Base-by-base conservation (phyloP, 2,329 filamentous ascomycete genomes). In the Beauveria sp. region DNA sequence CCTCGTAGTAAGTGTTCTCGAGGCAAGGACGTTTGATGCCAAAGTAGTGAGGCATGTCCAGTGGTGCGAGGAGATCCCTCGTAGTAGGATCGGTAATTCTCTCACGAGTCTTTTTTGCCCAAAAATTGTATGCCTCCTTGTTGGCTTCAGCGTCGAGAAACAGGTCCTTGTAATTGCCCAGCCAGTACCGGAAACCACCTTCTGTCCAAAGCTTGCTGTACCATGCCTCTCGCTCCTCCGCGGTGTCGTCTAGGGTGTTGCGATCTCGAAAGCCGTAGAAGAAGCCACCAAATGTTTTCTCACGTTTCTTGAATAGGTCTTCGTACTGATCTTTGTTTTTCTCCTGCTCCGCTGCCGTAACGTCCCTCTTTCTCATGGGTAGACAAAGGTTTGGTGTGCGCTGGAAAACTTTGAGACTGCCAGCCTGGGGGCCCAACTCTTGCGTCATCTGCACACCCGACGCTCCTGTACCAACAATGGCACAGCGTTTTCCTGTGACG, bases 361-460 rank as follows among this genome's bases (percentile, higher is more conserved):
- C 66, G 3, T 69, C 60, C 1, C 74, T 70, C 65, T 84, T 79
- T 2, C 76, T 72, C 83, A 88, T 86, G 0, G 83, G 83, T 3
- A 87, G 65, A 1, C 81, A 82, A 8, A 85, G 73, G 61, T 87
- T 88, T 0, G 85, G 84, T 2, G 83, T 87, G 18, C 85, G 78
- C 66, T 87, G 83, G 68, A 86, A 86, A 24, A 87, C 80, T 1
- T 70, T 76, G 42, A 87, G 65, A 3, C 77, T 71, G 14, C 73
- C 76, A 1, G 77, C 80, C n/a, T 75, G 68, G 14, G 78, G 79
- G 2, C 77, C 80, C 67, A 79, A 80, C 61, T 82, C 82, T 65
- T 88, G 85, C 1, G 79, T 77, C 56, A 85, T 79, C 65, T 87
- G 84, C 9, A 86, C 78, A 5, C 83, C 84, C 0, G 82, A 82